Evolutionary conservation across 2,329 filamentous ascomycete genomes (phyloP).

Genomic region (Sphaerulina musiva): DNA sequence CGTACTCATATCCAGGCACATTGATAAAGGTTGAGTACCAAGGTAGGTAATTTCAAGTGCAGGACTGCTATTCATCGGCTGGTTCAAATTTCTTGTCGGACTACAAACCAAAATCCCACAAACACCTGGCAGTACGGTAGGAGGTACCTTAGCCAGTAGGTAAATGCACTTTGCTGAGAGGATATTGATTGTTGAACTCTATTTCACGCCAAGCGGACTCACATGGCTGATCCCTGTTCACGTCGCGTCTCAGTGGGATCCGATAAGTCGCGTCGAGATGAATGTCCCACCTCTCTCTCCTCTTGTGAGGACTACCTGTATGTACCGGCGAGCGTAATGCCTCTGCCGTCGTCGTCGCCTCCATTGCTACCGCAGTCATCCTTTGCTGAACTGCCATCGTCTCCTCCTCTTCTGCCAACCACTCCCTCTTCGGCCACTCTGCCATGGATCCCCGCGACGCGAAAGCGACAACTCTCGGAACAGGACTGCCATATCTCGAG

Average conservation of each 20-base stretch:
- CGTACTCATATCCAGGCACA: no score
- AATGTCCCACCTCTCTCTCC: neutral
- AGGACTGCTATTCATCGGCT: no score
- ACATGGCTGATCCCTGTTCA: neutral
- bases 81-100: no score
- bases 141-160: no score
- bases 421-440: constrained; percentile 7
- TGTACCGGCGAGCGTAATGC: constrained; percentile 25
- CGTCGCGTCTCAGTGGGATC: neutral
- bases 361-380: constrained; percentile 22
- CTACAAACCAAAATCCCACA: no score
- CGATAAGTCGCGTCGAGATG: neutral
- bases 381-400: constrained; percentile 18
- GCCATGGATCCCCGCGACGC: constrained; percentile 4
- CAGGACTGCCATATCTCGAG: constrained; percentile 49
- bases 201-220: neutral
- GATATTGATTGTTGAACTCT: neutral
- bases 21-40: no score
- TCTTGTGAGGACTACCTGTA: neutral
- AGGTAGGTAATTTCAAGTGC: no score
- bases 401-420: constrained; percentile 20
- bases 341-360: constrained; percentile 32
- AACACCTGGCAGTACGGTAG: no score
- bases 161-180: no score
- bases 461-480: constrained; percentile 31